Evolutionary conservation across 768 basidiomycete species (phyloP).

Genomic region (Mycena venus): DNA sequence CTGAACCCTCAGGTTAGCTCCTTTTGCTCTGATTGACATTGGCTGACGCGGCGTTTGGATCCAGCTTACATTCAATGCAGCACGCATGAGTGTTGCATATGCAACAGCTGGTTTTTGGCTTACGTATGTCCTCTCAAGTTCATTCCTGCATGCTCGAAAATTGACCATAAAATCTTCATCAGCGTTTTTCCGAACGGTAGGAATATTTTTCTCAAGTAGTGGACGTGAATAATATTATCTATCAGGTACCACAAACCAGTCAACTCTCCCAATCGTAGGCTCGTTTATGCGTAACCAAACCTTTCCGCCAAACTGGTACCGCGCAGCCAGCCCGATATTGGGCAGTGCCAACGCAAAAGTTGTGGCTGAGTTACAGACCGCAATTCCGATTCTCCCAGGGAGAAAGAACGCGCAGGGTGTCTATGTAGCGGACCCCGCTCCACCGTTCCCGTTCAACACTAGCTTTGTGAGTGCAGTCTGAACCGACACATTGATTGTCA

Average conservation of each 20-base stretch:
- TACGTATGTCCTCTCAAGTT: not conserved
- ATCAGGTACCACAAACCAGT: slow-evolving; percentile 28
- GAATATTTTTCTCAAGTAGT: no score
- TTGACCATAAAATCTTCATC: not conserved
- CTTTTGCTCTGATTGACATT: not conserved
- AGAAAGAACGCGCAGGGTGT: slow-evolving; percentile 31
- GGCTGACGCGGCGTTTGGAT: not conserved
- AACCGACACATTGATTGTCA: not conserved
- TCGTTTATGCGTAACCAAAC: slow-evolving; percentile 29
- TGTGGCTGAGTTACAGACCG: not conserved
- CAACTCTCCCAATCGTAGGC: slow-evolving; percentile 21
- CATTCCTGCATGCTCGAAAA: not conserved
- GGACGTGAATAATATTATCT: not conserved
- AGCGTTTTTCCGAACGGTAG: slow-evolving; percentile 31
- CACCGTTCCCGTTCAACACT: slow-evolving; percentile 29
- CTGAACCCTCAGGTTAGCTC: slow-evolving; percentile 12
- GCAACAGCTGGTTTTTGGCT: not conserved
- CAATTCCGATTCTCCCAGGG: slow-evolving; percentile 9
- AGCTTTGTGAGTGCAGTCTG: slow-evolving; percentile 12
- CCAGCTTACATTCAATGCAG: slow-evolving; percentile 24
- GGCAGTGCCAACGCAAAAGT: not conserved
- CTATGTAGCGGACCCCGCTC: slow-evolving; percentile 25
- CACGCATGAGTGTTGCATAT: slow-evolving; percentile 20
- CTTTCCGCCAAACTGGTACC: slow-evolving; percentile 30
- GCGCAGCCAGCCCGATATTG: slow-evolving; percentile 18